A percentile compares a stretch with the other conserved stretches of the same genome.
These are phyloP conservation scores for Talaromyces thailandensis DNA, from an alignment of 495 filamentous ascomycete species.

Conservation along the genomic window DNA sequence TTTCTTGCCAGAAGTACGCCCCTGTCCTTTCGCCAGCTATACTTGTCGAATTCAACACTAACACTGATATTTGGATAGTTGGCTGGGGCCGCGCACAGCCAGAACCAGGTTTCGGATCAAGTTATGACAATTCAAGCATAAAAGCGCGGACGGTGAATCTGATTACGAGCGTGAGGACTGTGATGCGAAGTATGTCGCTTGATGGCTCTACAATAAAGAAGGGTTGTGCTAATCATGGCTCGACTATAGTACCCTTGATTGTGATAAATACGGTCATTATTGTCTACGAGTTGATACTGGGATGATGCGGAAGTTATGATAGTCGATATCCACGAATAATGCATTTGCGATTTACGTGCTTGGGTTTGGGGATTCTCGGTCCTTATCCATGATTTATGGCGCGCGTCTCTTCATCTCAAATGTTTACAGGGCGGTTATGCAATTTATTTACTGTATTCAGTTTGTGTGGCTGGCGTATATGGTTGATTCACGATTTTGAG, in stretches of 20 bases:
- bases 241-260: constrained; percentile 74
- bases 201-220: background rate
- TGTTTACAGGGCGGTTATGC: background rate
- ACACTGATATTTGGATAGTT: constrained; percentile 39
- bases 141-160: constrained; percentile 83
- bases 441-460: background rate
- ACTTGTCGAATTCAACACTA: constrained; percentile 4
- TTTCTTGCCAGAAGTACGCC: constrained; percentile 88
- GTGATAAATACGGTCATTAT: constrained; percentile 85
- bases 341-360: background rate
- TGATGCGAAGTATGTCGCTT: constrained; percentile 79
- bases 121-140: constrained; percentile 64
- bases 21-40: background rate
- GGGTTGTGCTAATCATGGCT: constrained; percentile 9
- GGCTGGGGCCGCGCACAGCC: constrained; percentile 61
- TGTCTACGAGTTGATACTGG: constrained; percentile 79
- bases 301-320: constrained; percentile 38
- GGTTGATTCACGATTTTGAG: background rate
- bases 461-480: background rate
- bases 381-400: background rate
- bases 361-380: background rate
- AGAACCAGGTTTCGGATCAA: constrained; percentile 68
- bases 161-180: constrained; percentile 80
- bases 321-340: background rate
- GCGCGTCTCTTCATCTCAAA: background rate